Evolutionary conservation across 2,329 filamentous ascomycete species (phyloP), one percentile per base, ranked within the genome.

Genomic region (Colletotrichum karsti): DNA sequence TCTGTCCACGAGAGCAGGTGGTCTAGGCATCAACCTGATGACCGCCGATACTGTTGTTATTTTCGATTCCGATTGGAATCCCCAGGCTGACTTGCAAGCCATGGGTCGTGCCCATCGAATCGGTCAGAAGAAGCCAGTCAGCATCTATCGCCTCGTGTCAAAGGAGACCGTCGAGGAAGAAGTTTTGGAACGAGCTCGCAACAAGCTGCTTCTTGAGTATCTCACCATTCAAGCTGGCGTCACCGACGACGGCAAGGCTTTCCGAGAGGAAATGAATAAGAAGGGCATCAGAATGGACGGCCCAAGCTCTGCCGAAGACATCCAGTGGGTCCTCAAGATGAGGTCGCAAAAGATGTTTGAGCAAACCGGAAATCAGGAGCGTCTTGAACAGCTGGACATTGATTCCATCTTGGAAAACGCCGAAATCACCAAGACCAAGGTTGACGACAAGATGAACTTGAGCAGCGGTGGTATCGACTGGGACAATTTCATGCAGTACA

Each of bases 261-360:
- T 91, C 70, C 85, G 88, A 53, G 88, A 91, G 73, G 90, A 97
- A 75, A 90, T 94, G 73, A 91, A 91, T 74, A 93, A 95, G 79
- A 92, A 94, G 79, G 90, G 90, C 79, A 82, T 83, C 81, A 92
- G 83, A 85, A 90, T 86, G 37, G 91, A 92, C 61, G 95, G 97
- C 73, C 95, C 95, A 7, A 95, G 91, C 67, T 97, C 94, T 3
- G 93, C 93, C 1, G 95, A 97, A 72, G 96, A 98, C 76, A 98
- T 98, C 72, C 97, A 96, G 70, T 93, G 93, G 79, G 97, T 99
- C 67, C 88, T 99, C 76, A 98, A 98, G 83, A 94, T 95, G 81
- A 92, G 96, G 73, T 97, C 96, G n/a, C 96, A 98, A 77, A 97
- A 96, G 80, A 97, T 99, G 92, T 99, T 99, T 73, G 95, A 98